phyloP scores from a whole-genome alignment of 1,284 basidiomycete genomes.

The Phellinidium pouzarii region DNA sequence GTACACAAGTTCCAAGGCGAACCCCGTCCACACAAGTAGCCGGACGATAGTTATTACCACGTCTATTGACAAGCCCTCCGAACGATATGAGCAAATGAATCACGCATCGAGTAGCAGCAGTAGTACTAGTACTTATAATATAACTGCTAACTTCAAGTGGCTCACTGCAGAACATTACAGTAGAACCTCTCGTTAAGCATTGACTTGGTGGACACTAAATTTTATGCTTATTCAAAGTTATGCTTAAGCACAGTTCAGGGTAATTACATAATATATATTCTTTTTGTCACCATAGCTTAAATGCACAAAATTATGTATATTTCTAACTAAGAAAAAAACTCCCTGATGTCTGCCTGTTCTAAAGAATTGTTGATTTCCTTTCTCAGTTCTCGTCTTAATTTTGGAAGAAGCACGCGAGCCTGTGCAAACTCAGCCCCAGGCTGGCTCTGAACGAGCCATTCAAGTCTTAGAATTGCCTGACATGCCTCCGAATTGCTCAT shows the following conservation, averaged over 20 bases:
- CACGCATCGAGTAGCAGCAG: no score
- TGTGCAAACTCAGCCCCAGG: neutral
- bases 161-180: no score
- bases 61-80: no score
- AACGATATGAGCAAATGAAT: no score
- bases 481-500: neutral
- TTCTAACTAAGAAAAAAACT: neutral
- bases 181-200: neutral
- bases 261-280: neutral
- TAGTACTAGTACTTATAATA: no score
- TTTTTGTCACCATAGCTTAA: no score
- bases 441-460: neutral
- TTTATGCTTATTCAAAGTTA: neutral
- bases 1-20: no score
- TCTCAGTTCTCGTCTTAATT: neutral
- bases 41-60: no score
- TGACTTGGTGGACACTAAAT: neutral
- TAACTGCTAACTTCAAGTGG: no score
- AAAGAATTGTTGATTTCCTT: neutral
- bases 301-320: neutral
- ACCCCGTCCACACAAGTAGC: no score
- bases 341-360: neutral
- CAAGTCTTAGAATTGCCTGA: neutral
- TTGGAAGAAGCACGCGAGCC: neutral
- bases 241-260: neutral